phyloP scores from a whole-genome alignment of 345 rosid genomes.

The Viola odorata region DNA sequence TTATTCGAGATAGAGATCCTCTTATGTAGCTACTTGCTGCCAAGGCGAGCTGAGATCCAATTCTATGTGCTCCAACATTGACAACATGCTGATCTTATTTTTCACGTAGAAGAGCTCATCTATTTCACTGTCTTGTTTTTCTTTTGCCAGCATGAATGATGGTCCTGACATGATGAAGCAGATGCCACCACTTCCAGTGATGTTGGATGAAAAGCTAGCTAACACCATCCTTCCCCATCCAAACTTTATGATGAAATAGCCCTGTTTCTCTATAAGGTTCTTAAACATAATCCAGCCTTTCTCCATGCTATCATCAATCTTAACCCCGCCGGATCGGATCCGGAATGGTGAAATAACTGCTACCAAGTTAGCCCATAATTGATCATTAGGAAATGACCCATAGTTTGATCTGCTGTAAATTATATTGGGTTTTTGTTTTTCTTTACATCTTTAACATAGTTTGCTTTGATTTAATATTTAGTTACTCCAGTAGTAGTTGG shows the following conservation, averaged over 20 bases:
- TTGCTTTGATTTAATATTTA: too few relatives aligned
- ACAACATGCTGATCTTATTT: too few relatives aligned
- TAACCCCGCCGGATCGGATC: too few relatives aligned
- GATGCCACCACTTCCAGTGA: constrained; percentile 66
- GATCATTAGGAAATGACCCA: not conserved
- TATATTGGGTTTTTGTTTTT: not conserved
- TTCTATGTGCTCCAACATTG: too few relatives aligned
- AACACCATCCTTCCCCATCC: constrained; percentile 33
- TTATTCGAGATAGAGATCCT: not conserved
- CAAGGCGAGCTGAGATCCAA: not conserved
- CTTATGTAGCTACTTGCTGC: not conserved
- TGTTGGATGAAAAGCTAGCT: constrained; percentile 47
- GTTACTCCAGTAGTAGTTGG: too few relatives aligned
- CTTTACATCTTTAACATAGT: too few relatives aligned
- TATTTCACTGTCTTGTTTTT: not conserved
- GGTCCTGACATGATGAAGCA: constrained; percentile 56
- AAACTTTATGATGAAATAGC: constrained; percentile 14
- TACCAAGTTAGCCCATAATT: constrained; percentile 5
- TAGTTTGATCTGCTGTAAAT: constrained; percentile 16
- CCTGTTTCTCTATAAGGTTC: not conserved
- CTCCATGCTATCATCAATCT: constrained; percentile 19
- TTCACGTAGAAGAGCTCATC: too few relatives aligned
- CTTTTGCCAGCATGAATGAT: constrained; percentile 46
- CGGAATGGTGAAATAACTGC: constrained; percentile 7
- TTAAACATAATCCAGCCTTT: not conserved